Evolutionary conservation across 805 yeast genomes (phyloP).

Genomic region (Saturnispora diversa): DNA sequence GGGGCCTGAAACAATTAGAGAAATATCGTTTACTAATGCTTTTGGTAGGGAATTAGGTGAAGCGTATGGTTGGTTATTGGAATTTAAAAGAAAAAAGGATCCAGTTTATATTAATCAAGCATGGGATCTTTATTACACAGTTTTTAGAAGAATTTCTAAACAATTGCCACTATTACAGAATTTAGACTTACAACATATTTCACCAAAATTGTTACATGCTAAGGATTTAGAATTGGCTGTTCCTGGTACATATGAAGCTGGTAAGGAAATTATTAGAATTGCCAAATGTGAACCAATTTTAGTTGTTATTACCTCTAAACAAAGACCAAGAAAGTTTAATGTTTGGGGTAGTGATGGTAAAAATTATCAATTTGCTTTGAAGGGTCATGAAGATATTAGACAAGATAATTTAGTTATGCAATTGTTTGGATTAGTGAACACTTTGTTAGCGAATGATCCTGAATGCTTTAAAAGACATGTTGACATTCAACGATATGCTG

Average conservation of each 20-base stretch:
- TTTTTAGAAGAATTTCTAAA: conserved; percentile 82
- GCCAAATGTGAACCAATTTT: conserved; percentile 72
- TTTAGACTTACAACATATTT: conserved; percentile 84
- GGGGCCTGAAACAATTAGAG: conserved; percentile 90
- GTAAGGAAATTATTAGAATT: conserved; percentile 69
- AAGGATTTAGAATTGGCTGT: conserved; percentile 77
- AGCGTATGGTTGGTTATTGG: conserved; percentile 89
- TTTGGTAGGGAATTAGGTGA: conserved; percentile 89
- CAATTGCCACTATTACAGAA: conserved; percentile 82
- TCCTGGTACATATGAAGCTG: conserved; percentile 89
- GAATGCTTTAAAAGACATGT: conserved; percentile 95
- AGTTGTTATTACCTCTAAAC: conserved; percentile 87
- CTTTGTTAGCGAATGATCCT: conserved; percentile 78
- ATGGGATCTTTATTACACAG: conserved; percentile 94
- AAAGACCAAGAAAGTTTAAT: conserved; percentile 81
- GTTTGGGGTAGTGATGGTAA: conserved; percentile 88
- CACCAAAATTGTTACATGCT: conserved; percentile 79
- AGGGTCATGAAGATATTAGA: conserved; percentile 97
- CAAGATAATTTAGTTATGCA: conserved; percentile 98
- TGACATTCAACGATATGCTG: conserved; percentile 86
- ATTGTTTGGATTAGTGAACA: conserved; percentile 88
- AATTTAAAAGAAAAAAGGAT: conserved; percentile 78
- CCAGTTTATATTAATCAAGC: conserved; percentile 88
- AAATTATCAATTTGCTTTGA: conserved; percentile 70
- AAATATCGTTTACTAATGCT: conserved; percentile 83